These are phyloP conservation scores for Herpetomonas samuelpessoai DNA, from an alignment of 208 protist species.

Conservation along the genomic window DNA sequence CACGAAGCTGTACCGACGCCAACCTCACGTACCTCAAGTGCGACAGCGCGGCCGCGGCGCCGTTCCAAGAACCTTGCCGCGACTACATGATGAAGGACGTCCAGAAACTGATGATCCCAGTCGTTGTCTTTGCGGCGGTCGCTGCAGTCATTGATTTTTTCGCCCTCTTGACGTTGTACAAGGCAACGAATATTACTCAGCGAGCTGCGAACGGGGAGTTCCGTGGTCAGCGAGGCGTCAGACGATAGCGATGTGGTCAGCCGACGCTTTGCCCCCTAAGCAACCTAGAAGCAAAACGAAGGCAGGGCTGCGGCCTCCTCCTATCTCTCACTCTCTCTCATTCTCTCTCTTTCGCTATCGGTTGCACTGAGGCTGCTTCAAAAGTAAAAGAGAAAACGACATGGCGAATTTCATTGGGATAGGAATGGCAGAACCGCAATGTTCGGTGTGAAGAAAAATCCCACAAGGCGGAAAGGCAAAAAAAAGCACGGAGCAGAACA, in stretches of 20 bases:
- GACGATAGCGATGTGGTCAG: neutral
- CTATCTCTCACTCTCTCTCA: neutral
- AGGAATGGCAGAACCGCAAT: no score
- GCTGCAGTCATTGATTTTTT: neutral
- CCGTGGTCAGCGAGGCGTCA: no score
- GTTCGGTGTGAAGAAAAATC: no score
- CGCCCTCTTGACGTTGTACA: neutral
- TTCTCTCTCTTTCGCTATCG: neutral
- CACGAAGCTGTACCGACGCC: neutral
- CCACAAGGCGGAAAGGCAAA: no score
- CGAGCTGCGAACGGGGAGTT: neutral
- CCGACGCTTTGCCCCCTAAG: neutral
- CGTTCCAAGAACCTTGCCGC: neutral
- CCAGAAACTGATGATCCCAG: neutral
- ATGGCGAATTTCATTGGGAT: no score
- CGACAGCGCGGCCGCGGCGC: neutral
- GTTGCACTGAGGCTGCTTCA: neutral
- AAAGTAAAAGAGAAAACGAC: no score
- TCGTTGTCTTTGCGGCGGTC: neutral
- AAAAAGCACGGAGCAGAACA: no score
- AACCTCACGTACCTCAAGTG: neutral
- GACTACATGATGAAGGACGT: slow-evolving; percentile 1
- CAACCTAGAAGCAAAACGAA: no score
- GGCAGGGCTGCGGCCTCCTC: neutral
- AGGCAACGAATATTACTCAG: neutral